Evolutionary conservation across 805 yeast genomes (phyloP), one percentile per base, ranked within the genome.

Genomic region (Trichomonascus vanleenenianus): DNA sequence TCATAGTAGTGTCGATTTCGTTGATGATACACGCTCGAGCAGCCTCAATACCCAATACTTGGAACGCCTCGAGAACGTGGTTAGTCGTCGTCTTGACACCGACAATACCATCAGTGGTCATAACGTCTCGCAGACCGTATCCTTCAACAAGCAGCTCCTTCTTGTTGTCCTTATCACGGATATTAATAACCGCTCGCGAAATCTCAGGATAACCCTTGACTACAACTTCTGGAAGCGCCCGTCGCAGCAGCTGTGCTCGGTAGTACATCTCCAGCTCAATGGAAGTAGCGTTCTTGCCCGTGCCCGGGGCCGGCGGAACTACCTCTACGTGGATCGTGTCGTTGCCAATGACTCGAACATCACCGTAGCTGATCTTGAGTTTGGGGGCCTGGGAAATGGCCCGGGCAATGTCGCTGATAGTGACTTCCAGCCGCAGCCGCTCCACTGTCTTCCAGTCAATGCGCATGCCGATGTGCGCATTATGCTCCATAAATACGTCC

Each of bases 1-100:
- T 81, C 99, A 93, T 93, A 45, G 98, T 93, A 62, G 88, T 88
- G 61, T 85, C 95, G 65, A 93, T 93, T 70, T 93, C 99, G 52
- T 80, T 80, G 61, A 93, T 84, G 62, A 93, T 93, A 56, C 95
- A 83, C 0, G 87, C 70, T 63, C 99, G 76, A 1, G 98, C 98
- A 1, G 99, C 99, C 65, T 93, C 99, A 53, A 93, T 94, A 59
- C 99, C 99, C 50, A 93, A 71, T 3, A 91, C 97, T 52, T 79
- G 78, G 55, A 77, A 79, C 51, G 91, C 88, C 63, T 93, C 99
- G 50, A 93, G 69, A 30, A 93, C 81, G 67, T 93, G 99, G 63
- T 93, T 93, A 10, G 98, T 91, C 48, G 73, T 72, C 0, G 98
- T 91, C 62, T 79, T 81, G 19, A 82, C 71, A 5, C 98, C 96